A percentile compares a stretch with the other conserved stretches of the same genome.
These are phyloP conservation scores for Serendipita vermifera DNA, from an alignment of 768 basidiomycete genomes.

Conservation along the genomic window DNA sequence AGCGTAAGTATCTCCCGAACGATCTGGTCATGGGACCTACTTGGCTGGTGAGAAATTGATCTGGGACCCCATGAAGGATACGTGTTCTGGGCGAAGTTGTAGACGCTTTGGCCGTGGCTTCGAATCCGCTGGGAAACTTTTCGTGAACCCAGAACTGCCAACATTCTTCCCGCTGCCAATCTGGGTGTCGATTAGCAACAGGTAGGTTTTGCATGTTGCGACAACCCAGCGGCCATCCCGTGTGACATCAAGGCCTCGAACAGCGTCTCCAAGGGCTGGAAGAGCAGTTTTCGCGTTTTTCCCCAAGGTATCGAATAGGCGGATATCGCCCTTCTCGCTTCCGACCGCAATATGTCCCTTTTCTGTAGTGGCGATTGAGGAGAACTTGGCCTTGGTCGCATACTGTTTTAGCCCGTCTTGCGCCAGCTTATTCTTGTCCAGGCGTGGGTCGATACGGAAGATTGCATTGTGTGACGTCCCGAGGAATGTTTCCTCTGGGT, in stretches of 20 bases:
- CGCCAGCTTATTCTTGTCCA: slow-evolving; percentile 81
- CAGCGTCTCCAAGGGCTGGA: slow-evolving; percentile 89
- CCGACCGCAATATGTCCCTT: slow-evolving; percentile 81
- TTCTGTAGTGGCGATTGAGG: slow-evolving; percentile 79
- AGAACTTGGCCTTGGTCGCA: slow-evolving; percentile 88
- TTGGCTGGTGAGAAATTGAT: slow-evolving; percentile 89
- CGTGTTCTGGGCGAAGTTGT: slow-evolving; percentile 80
- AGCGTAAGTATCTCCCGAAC: slow-evolving; percentile 10
- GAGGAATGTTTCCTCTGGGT: slow-evolving; percentile 82
- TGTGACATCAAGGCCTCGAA: slow-evolving; percentile 87
- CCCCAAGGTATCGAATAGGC: slow-evolving; percentile 88
- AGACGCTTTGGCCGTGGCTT: slow-evolving; percentile 86
- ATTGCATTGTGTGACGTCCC: slow-evolving; percentile 89
- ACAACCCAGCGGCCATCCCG: slow-evolving; percentile 90
- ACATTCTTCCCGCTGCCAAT: slow-evolving; percentile 83
- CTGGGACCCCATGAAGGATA: slow-evolving; percentile 82
- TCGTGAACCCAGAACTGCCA: slow-evolving; percentile 78
- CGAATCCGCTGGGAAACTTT: slow-evolving; percentile 85
- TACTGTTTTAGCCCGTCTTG: slow-evolving; percentile 95
- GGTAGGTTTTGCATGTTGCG: slow-evolving; percentile 87
- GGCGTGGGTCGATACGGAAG: slow-evolving; percentile 94
- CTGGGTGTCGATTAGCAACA: slow-evolving; percentile 86
- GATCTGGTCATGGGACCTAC: slow-evolving; percentile 33
- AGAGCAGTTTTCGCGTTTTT: slow-evolving; percentile 99
- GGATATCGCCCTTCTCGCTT: slow-evolving; percentile 92